Conservation (phyloP, 768 basidiomycete species). For the Suillus placidus region DNA sequence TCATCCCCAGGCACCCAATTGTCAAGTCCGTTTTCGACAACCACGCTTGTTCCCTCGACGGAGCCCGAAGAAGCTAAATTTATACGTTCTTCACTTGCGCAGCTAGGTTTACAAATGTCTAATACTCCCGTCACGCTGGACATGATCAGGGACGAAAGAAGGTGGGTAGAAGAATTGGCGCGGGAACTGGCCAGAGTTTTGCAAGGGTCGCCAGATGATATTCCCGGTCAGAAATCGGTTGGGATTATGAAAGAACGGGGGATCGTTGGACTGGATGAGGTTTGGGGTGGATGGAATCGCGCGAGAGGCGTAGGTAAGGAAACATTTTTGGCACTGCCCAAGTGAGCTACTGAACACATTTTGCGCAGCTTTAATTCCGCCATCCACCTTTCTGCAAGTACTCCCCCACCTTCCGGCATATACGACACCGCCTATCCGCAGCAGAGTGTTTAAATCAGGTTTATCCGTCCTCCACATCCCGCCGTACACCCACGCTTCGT, state of each 20-base stretch:
- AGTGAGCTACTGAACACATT: not conserved
- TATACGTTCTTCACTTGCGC: constrained; percentile 86
- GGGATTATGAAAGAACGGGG: constrained; percentile 82
- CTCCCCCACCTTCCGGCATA: constrained; percentile 65
- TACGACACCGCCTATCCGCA: constrained; percentile 68
- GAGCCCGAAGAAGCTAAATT: constrained; percentile 86
- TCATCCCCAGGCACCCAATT: constrained; percentile 22
- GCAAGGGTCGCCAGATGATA: constrained; percentile 41
- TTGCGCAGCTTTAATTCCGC: constrained; percentile 82
- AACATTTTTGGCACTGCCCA: constrained; percentile 10
- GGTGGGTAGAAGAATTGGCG: constrained; percentile 80
- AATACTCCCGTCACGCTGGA: constrained; percentile 86
- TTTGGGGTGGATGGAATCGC: constrained; percentile 95
- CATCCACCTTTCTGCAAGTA: constrained; percentile 79
- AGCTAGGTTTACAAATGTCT: constrained; percentile 79
- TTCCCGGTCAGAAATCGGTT: constrained; percentile 21
- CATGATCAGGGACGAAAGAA: constrained; percentile 81
- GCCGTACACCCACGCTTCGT: constrained; percentile 65
- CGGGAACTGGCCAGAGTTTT: constrained; percentile 80
- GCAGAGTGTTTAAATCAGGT: constrained; percentile 71
- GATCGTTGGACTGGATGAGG: constrained; percentile 86
- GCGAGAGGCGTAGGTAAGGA: constrained; percentile 84
- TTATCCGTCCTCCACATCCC: constrained; percentile 86
- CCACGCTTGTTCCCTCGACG: constrained; percentile 41
- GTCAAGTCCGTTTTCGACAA: constrained; percentile 25